These are phyloP conservation scores for Isochrysis galbana DNA, from an alignment of 78 protist species.

Conservation along the genomic window DNA sequence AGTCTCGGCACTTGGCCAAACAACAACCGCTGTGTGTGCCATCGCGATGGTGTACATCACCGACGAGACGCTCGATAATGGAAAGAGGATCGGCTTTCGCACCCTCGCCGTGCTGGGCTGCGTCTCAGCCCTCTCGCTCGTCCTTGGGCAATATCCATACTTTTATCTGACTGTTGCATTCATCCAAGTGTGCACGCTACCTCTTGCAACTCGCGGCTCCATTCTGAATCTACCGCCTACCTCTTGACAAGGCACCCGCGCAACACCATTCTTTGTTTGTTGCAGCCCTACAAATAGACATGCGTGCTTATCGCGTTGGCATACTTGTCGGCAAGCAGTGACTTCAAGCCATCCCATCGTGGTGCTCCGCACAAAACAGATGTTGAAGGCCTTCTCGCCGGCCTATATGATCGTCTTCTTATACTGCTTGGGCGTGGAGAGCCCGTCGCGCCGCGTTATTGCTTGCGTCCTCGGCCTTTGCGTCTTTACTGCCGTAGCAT, in stretches of 20 bases:
- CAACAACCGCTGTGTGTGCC: not conserved
- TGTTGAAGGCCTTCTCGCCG: conserved; percentile 9
- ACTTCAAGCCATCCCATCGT: too few relatives aligned
- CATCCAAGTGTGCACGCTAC: not conserved
- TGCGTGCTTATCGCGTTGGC: too few relatives aligned
- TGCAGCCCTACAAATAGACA: too few relatives aligned
- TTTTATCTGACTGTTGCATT: not conserved
- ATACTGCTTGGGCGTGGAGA: not conserved
- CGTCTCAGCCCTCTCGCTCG: not conserved
- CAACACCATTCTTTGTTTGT: not conserved
- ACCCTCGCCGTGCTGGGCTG: not conserved
- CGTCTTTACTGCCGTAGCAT: not conserved
- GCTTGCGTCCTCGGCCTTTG: not conserved
- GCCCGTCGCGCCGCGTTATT: not conserved
- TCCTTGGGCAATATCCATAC: conserved; percentile 12
- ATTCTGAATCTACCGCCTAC: not conserved
- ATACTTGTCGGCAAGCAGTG: too few relatives aligned
- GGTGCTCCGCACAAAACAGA: too few relatives aligned
- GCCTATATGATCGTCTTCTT: not conserved
- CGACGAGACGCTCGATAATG: not conserved
- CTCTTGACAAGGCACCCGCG: not conserved
- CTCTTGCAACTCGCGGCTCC: not conserved
- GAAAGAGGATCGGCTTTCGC: not conserved
- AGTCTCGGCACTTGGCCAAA: not conserved
- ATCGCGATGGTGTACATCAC: not conserved